Conservation (phyloP, 768 basidiomycete species). For the Suillus subalutaceus region DNA sequence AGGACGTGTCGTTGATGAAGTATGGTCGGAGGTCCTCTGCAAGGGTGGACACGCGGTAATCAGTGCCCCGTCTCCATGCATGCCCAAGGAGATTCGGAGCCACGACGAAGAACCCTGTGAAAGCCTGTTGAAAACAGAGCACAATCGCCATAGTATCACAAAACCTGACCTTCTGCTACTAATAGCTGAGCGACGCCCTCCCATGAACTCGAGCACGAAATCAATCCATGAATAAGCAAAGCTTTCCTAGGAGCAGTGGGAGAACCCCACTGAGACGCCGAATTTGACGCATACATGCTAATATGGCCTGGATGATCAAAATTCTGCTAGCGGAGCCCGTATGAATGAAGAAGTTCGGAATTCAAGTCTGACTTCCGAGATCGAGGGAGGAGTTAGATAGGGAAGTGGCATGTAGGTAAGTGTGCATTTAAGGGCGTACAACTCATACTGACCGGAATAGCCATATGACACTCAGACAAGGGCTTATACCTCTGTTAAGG, state of each 20-base stretch:
- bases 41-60: conserved; percentile 15
- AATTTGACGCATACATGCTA: conserved; percentile 1
- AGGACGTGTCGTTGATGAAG: conserved; percentile 9
- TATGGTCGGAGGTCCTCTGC: conserved; percentile 19
- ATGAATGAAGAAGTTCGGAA: not conserved
- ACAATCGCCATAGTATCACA: not conserved
- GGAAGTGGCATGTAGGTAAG: not conserved
- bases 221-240: conserved; percentile 20
- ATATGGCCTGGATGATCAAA: not conserved
- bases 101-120: conserved; percentile 22
- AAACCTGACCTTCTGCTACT: conserved; percentile 19
- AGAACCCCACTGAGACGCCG: conserved; percentile 21
- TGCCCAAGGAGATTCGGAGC: conserved; percentile 24
- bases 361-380: not conserved
- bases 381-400: not conserved
- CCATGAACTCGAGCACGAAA: conserved; percentile 22
- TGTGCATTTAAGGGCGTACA: not conserved
- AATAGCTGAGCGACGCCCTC: conserved; percentile 17
- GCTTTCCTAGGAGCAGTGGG: conserved; percentile 18
- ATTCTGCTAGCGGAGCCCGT: too few relatives aligned
- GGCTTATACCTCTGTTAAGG: not conserved
- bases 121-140: not conserved
- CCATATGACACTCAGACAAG: not conserved
- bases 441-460: not conserved
- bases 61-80: conserved; percentile 12